Evolutionary conservation across 345 rosid species (phyloP), one percentile per base, ranked within the genome.

Genomic region (Salix viminalis): DNA sequence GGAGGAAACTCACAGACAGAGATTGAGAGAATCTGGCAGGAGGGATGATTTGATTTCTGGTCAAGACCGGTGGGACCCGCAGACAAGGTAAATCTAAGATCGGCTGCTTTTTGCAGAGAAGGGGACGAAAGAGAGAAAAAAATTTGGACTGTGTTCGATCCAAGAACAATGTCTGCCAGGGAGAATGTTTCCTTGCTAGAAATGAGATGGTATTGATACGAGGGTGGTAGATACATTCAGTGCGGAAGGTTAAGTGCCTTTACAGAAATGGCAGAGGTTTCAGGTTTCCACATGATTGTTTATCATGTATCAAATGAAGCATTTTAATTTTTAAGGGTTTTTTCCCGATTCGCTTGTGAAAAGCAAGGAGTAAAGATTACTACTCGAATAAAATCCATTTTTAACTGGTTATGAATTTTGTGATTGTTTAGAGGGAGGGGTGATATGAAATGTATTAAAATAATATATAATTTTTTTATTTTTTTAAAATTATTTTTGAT

Each of bases 51-150:
- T 79, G 85, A 81, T 75, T 75, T 79, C 18, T 76, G 75, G 91
- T 88, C 88, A 86, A 88, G 83, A 71, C 58, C 56, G 7, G 11
- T 5, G 18, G 82, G 76, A 62, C 83, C 82, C 68, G 75, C 79
- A 41, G 82, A 85, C 80, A 82, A 79, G 39, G 65, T 67, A 78
- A 70, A 50, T 76, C 69, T 62, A 69, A 65, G 81, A 76, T 84
- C 68, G 75, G 80, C 70, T 65, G 71, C 72, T 79, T 78, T 76
- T 66, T 24, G 23, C 8, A 10, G 60, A 37, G 62, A 46, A 58
- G 24, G 1, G 16, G 32, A 36, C 7, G 64, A 60, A 34, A 18
- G 11, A 21, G n/a, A 52, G 19, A 19, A 19, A 21, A 1, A 73
- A n/a, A 52, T 6, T 9, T 16, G 72, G 67, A 32, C n/a, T 34